phyloP scores from a whole-genome alignment of 768 basidiomycete genomes.

The Boletus fagicola region DNA sequence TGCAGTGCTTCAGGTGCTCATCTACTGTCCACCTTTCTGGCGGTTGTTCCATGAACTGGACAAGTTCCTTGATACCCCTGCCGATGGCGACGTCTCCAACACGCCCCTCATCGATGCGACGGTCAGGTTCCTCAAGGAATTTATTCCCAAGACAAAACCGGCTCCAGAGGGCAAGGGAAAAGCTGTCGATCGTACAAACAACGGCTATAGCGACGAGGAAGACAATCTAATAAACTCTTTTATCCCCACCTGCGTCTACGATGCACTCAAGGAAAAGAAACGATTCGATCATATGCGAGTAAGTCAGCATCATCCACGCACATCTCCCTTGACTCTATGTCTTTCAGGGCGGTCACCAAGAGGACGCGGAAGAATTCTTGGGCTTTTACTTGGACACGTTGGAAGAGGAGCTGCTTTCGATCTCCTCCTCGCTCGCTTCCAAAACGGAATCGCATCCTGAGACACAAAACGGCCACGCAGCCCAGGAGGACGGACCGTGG shows the following conservation, averaged over 20 bases:
- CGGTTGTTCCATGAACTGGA: constrained; percentile 72
- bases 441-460: constrained; percentile 28
- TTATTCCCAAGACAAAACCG: constrained; percentile 36
- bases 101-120: constrained; percentile 70
- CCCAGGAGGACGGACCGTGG: constrained; percentile 73
- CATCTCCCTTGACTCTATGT: constrained; percentile 2
- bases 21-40: constrained; percentile 88
- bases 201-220: constrained; percentile 40
- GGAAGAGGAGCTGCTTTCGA: constrained; percentile 81
- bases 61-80: constrained; percentile 41
- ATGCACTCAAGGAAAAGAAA: constrained; percentile 91
- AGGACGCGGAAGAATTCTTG: constrained; percentile 98
- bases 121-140: constrained; percentile 76
- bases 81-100: constrained; percentile 26
- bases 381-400: constrained; percentile 95
- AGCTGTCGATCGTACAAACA: constrained; percentile 34
- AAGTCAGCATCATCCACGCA: constrained; percentile 30
- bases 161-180: constrained; percentile 38
- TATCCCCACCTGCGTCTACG: constrained; percentile 82
- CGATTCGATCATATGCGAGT: constrained; percentile 92
- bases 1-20: constrained; percentile 84
- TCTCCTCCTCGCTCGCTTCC: constrained; percentile 54
- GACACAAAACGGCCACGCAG: constrained; percentile 10
- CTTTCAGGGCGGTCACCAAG: constrained; percentile 82
- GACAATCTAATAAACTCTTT: constrained; percentile 64